Evolutionary conservation across 768 basidiomycete genomes (phyloP), one percentile per base, ranked within the genome.

Genomic region (Lepiota brunneoincarnata): DNA sequence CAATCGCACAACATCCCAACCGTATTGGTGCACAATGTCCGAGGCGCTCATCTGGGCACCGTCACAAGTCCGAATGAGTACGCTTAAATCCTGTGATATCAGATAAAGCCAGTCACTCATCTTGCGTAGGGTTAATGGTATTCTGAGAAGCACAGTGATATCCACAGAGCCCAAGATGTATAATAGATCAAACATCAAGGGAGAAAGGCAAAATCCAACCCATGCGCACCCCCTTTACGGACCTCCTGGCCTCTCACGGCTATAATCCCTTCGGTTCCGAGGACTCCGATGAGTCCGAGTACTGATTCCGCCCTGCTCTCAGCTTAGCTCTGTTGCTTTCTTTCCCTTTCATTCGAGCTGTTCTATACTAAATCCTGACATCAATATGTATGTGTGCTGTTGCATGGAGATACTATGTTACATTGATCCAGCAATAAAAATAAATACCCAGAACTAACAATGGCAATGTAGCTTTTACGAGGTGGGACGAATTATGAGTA

Each of bases 21-120:
- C 2, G 62, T 64, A 2, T 49, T 57, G 10, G 46, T 70, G 2
- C 57, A 61, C 47, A 42, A 59, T 20, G 61, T 71, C 1, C 58
- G 61, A 14, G 68, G 64, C 4, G 58, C 72, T n/a, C 70, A 71
- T 52, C 68, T 63, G 28, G 67, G 59, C 4, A 56, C 57, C 38
- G 53, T 69, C 7, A 63, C 65, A 5, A 56, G 67, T 51, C 59
- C 62, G 3, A 49, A 61, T 37, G 45, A 51, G 70, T 70, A 51
- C 11, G 64, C 60, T 14, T n/a, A n/a, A 9, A 17, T 31, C 6
- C 24, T 26, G 37, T 9, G 20, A 12, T 7, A 9, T 20, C 23
- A n/a, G 23, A 20, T 26, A 37, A 49, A 4, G n/a, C 15, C 23
- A 9, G 7, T 31, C 31, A 31, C 31, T 31, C 31, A 31, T 9